Conservation (phyloP, 371 early-diverging fungal species). For the Gilbertella persicaria region DNA sequence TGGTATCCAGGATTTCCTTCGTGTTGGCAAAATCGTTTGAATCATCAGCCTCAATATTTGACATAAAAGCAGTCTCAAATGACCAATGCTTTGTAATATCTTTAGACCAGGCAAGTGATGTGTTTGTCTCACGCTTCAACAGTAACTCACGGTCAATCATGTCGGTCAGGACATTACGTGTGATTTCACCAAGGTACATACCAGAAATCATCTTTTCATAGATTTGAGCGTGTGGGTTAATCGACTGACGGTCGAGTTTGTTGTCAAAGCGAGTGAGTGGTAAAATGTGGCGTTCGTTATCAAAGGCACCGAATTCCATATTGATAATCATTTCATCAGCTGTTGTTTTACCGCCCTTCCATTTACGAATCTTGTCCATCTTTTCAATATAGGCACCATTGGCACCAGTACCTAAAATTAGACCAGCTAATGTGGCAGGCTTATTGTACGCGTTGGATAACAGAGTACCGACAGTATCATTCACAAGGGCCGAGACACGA, state of each 20-base stretch:
- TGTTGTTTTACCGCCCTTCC: slow-evolving; percentile 51
- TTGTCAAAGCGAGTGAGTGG: slow-evolving; percentile 87
- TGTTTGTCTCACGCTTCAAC: slow-evolving; percentile 58
- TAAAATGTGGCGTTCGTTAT: slow-evolving; percentile 74
- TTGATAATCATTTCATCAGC: slow-evolving; percentile 86
- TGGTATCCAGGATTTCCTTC: slow-evolving; percentile 76
- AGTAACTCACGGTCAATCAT: slow-evolving; percentile 81
- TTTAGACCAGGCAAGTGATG: slow-evolving; percentile 49
- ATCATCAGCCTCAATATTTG: slow-evolving; percentile 85
- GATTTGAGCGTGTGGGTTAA: slow-evolving; percentile 79
- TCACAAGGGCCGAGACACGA: slow-evolving; percentile 86
- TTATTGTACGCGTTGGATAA: slow-evolving; percentile 84
- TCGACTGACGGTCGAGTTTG: slow-evolving; percentile 80
- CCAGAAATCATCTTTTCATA: slow-evolving; percentile 97
- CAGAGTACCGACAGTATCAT: slow-evolving; percentile 96
- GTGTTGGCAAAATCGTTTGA: slow-evolving; percentile 64
- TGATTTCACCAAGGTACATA: slow-evolving; percentile 94
- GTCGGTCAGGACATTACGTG: slow-evolving; percentile 77
- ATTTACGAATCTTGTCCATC: slow-evolving; percentile 73
- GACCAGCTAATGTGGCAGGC: slow-evolving; percentile 82
- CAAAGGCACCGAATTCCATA: slow-evolving; percentile 91
- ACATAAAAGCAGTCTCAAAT: slow-evolving; percentile 93
- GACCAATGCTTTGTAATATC: slow-evolving; percentile 72
- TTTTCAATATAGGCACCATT: slow-evolving; percentile 95
- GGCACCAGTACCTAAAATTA: slow-evolving; percentile 95